phyloP scores from a whole-genome alignment of 2,329 filamentous ascomycete genomes.

The Paraphaeosphaeria sporulosa region DNA sequence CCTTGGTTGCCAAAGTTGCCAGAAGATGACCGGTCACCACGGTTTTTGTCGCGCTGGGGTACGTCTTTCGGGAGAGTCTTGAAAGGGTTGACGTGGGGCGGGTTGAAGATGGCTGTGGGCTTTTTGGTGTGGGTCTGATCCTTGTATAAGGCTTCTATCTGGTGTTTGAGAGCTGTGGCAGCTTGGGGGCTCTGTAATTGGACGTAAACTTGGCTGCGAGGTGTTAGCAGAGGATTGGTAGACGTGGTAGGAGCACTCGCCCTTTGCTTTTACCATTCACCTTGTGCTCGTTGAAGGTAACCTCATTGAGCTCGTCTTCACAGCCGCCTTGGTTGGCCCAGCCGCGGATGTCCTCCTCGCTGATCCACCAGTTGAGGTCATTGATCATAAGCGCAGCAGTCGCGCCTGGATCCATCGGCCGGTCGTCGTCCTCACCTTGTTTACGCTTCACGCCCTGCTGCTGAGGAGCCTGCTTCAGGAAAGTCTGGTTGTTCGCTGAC shows the following conservation, averaged over 20 bases:
- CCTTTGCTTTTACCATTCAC: constrained; percentile 99
- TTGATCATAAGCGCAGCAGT: constrained; percentile 81
- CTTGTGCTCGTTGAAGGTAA: constrained; percentile 98
- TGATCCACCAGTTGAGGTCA: constrained; percentile 93
- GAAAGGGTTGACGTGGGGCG: constrained; percentile 83
- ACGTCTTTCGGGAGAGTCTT: constrained; percentile 89
- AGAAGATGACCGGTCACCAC: constrained; percentile 62
- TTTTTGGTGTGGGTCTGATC: constrained; percentile 69
- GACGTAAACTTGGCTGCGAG: constrained; percentile 74
- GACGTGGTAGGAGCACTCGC: constrained; percentile 59
- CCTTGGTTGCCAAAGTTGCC: constrained; percentile 57
- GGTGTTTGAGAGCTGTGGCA: constrained; percentile 82
- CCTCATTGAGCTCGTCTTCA: constrained; percentile 86
- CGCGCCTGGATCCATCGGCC: constrained; percentile 65
- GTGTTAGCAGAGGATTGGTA: constrained; percentile 18
- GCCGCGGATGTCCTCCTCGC: constrained; percentile 88
- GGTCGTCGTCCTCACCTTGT: constrained; percentile 60
- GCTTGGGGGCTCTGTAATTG: constrained; percentile 86
- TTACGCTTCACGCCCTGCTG: constrained; percentile 70
- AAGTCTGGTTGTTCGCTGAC: constrained; percentile 43
- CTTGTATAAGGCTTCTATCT: constrained; percentile 72
- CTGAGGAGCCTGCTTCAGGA: constrained; percentile 54
- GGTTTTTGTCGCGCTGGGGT: constrained; percentile 73
- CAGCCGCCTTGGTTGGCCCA: constrained; percentile 82
- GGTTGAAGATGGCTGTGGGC: constrained; percentile 76